phyloP scores from a whole-genome alignment of 1,284 basidiomycete genomes.

The Acaromyces ingoldii region DNA sequence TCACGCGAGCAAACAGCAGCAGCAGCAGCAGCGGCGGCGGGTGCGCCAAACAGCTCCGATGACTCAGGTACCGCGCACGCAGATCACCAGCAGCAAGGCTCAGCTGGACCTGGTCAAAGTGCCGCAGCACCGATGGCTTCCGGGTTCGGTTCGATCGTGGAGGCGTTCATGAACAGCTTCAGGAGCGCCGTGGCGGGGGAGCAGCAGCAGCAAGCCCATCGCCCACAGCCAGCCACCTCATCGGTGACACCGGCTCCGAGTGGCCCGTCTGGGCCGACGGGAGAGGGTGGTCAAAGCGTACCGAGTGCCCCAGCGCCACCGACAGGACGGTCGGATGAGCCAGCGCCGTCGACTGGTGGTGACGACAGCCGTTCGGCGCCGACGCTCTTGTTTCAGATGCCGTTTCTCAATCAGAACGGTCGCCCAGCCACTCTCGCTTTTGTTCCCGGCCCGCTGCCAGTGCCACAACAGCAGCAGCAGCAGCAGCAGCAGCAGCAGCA shows the following conservation, averaged over 20 bases:
- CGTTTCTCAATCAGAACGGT: slow-evolving; percentile 24
- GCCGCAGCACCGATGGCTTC: too few species aligned
- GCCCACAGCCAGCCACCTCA: neutral
- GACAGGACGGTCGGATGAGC: neutral
- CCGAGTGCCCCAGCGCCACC: too few species aligned
- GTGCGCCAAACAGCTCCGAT: neutral
- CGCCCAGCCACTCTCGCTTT: slow-evolving; percentile 30
- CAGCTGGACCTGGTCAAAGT: neutral
- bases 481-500: neutral
- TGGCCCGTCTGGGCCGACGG: too few species aligned
- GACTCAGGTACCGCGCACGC: too few species aligned
- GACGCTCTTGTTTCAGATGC: slow-evolving; percentile 25
- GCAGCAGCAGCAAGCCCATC: neutral
- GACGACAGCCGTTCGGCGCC: neutral
- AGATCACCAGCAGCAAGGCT: too few species aligned
- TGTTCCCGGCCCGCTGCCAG: slow-evolving; percentile 21
- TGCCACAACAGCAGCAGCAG: neutral
- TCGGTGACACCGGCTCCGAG: neutral
- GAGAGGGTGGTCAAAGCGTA: too few species aligned
- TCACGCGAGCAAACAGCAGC: neutral
- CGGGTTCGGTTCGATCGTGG: slow-evolving; percentile 1
- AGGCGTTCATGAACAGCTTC: slow-evolving; percentile 4
- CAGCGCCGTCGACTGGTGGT: neutral
- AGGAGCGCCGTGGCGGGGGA: neutral
- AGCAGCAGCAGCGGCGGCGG: neutral